Conservation (phyloP, 352 stramenopile genomes). For the Phytophthora meadii region DNA sequence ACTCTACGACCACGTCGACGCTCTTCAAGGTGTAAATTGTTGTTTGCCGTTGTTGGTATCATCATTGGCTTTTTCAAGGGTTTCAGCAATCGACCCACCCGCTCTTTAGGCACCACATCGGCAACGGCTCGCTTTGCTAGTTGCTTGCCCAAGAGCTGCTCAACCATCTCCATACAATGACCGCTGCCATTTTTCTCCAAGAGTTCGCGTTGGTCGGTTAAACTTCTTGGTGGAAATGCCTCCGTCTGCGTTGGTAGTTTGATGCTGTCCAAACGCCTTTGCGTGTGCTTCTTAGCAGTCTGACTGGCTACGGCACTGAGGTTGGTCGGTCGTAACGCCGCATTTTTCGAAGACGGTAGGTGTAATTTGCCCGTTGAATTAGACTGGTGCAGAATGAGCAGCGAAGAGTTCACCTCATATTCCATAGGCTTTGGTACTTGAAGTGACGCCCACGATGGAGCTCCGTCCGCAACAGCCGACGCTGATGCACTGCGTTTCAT, state of each 20-base stretch:
- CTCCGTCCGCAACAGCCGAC: constrained; percentile 23
- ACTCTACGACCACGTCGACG: constrained; percentile 34
- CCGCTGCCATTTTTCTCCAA: constrained; percentile 23
- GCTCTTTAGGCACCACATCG: constrained; percentile 53
- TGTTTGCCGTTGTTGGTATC: constrained; percentile 24
- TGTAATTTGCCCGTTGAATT: constrained; percentile 36
- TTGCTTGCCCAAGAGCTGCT: constrained; percentile 34
- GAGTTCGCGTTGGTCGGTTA: constrained; percentile 20
- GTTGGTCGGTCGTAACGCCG: constrained; percentile 23
- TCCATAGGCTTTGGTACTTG: constrained; percentile 54
- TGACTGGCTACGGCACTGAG: constrained; percentile 35
- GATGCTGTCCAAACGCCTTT: constrained; percentile 57
- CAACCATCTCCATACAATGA: constrained; percentile 29
- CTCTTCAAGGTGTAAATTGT: constrained; percentile 11
- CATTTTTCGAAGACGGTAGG: constrained; percentile 30
- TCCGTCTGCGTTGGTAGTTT: constrained; percentile 51
- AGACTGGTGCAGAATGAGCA: constrained; percentile 62
- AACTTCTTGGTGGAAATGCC: constrained; percentile 42
- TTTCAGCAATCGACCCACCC: constrained; percentile 52
- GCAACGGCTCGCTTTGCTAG: constrained; percentile 22
- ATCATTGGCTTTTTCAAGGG: constrained; percentile 60
- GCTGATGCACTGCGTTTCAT: constrained; percentile 40
- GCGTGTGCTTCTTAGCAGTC: constrained; percentile 61
- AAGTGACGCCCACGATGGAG: constrained; percentile 57
- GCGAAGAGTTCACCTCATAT: constrained; percentile 67